These are phyloP conservation scores for Gillenia trifoliata DNA, from an alignment of 306 rosid genomes.

Conservation along the genomic window DNA sequence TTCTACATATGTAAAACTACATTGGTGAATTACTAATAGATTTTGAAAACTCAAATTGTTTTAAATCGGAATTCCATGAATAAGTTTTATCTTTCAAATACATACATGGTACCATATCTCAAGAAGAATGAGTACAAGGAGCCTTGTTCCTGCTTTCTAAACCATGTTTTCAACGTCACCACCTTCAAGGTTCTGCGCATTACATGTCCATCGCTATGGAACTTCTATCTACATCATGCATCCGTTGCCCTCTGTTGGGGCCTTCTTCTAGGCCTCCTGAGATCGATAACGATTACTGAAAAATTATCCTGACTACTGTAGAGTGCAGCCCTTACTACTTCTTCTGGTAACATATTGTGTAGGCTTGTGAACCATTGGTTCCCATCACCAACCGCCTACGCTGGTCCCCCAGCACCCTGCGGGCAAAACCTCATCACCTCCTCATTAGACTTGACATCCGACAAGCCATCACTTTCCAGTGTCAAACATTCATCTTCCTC, in stretches of 20 bases:
- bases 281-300: conserved; percentile 36
- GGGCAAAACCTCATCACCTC: conserved; percentile 20
- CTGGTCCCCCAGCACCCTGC: conserved; percentile 14
- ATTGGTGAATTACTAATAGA: too few species aligned
- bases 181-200: too few species aligned
- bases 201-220: background rate
- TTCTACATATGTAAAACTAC: too few species aligned
- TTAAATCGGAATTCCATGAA: too few species aligned
- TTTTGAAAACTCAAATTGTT: too few species aligned
- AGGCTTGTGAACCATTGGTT: conserved; percentile 2
- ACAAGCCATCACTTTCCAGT: conserved; percentile 45
- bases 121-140: too few species aligned
- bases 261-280: conserved; percentile 11
- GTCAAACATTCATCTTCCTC: conserved; percentile 35
- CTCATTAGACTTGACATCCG: conserved; percentile 36
- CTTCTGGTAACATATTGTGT: conserved; percentile 17
- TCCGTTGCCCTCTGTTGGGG: background rate
- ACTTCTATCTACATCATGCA: background rate
- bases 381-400: conserved; percentile 1
- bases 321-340: conserved; percentile 6
- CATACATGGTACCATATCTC: too few species aligned
- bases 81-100: too few species aligned
- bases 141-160: too few species aligned
- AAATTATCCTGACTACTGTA: conserved; percentile 31
- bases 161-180: too few species aligned